Evolutionary conservation across 2,329 filamentous ascomycete genomes (phyloP), one percentile per base, ranked within the genome.

Genomic region (Chaetomium sp.): DNA sequence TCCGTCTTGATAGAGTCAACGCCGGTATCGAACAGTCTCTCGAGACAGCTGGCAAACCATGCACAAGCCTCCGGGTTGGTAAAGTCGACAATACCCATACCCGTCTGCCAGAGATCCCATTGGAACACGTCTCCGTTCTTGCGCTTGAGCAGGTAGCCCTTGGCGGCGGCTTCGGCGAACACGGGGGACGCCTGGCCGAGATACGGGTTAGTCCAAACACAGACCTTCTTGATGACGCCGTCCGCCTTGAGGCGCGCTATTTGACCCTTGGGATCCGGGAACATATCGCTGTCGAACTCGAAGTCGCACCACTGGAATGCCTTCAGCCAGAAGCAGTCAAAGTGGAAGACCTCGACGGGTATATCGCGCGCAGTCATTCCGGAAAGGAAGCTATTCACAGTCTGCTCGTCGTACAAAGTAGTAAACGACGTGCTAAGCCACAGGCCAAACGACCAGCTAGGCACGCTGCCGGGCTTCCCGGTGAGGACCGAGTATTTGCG

Each of bases 241-340:
- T 16, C n/a, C 9, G 23, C 8, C 6, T 51, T n/a, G 7, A 51
- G 49, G 49, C 49, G 49, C n/a, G 10, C n/a, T 4, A 51, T n/a
- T n/a, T 25, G 27, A 16, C n/a, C 49, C 10, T 27, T 23, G n/a
- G 49, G 19, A 21, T 51, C 49, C 9, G 49, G 49, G 49, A 51
- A 51, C n/a, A 25, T 25, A 1, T 25, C 4, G 49, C n/a, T n/a
- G 49, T 51, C 49, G 49, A 51, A 51, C n/a, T n/a, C 27, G 49
- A 51, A 51, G n/a, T 51, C 27, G 49, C n/a, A 25, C 49, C 49
- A 51, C n/a, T n/a, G n/a, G 49, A 25, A 21, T 5, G 49, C 21
- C n/a, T 21, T n/a, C 49, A 51, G 23, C 49, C 49, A 51, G 49
- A 51, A 51, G n/a, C 49, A 51, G 49, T 51, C 49, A 21, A 51